These are phyloP conservation scores for Lagenidium giganteum DNA, from an alignment of 352 stramenopile genomes.

Conservation along the genomic window DNA sequence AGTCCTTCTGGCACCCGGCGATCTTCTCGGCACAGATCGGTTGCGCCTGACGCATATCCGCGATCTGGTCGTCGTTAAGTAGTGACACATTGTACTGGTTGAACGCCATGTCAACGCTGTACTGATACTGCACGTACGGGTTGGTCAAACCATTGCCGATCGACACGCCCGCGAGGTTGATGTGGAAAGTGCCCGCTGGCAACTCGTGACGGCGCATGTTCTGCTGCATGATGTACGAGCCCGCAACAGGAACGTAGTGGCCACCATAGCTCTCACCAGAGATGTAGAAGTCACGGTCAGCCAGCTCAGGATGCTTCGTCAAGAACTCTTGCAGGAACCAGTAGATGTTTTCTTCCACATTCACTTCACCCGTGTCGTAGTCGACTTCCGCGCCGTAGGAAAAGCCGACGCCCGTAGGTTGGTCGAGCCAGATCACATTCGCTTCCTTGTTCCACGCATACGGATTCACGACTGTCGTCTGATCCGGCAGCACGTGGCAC, in stretches of 20 bases:
- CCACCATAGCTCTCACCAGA: conserved; percentile 54
- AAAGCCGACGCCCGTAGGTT: conserved; percentile 35
- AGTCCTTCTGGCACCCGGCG: conserved; percentile 40
- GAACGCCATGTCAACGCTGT: conserved; percentile 62
- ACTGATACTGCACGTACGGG: conserved; percentile 53
- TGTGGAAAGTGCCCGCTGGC: conserved; percentile 6
- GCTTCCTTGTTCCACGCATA: conserved; percentile 42
- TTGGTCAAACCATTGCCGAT: conserved; percentile 76
- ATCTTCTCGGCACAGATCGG: conserved; percentile 55
- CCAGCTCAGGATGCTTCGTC: conserved; percentile 33
- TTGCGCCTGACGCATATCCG: conserved; percentile 45
- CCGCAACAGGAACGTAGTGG: conserved; percentile 41
- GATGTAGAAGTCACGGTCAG: conserved; percentile 37
- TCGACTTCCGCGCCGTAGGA: conserved; percentile 26
- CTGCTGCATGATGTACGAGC: conserved; percentile 33
- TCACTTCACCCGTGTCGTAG: conserved; percentile 22
- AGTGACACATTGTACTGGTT: conserved; percentile 75
- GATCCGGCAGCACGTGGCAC: conserved; percentile 31
- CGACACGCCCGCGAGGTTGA: conserved; percentile 56
- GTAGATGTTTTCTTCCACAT: conserved; percentile 45
- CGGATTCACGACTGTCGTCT: conserved; percentile 28
- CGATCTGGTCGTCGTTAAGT: conserved; percentile 29
- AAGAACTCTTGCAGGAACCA: conserved; percentile 56
- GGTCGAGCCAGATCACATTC: conserved; percentile 51
- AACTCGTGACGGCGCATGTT: conserved; percentile 7